A percentile compares a stretch with the other conserved stretches of the same genome.
phyloP scores from a whole-genome alignment of 345 rosid species.

The Mangifera indica region DNA sequence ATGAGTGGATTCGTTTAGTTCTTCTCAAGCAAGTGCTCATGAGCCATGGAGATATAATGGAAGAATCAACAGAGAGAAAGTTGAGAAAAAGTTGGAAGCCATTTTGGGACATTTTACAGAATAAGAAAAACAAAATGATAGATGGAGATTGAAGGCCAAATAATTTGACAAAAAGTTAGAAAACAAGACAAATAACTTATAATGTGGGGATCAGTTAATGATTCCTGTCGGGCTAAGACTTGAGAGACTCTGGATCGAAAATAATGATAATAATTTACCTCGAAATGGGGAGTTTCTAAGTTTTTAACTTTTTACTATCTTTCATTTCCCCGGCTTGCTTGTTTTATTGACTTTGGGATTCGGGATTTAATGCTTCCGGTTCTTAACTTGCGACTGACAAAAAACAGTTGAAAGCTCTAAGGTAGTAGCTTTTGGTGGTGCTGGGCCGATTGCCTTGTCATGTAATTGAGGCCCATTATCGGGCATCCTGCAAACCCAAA shows the following conservation, averaged over 20 bases:
- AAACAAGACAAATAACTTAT: conserved; percentile 4
- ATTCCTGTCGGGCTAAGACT: too few relatives aligned
- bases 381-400: too few relatives aligned
- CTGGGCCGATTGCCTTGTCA: neutral
- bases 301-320: neutral
- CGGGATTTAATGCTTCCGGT: neutral
- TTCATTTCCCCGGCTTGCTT: neutral
- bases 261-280: conserved; percentile 8
- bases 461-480: too few relatives aligned
- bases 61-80: too few relatives aligned
- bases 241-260: neutral
- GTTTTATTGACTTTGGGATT: neutral
- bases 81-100: neutral
- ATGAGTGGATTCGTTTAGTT: too few relatives aligned
- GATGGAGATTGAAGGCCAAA: neutral
- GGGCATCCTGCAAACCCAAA: too few relatives aligned
- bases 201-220: conserved; percentile 6
- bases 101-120: neutral
- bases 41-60: too few relatives aligned
- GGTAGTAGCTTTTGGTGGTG: too few relatives aligned
- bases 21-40: too few relatives aligned
- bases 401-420: too few relatives aligned
- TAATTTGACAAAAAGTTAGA: neutral
- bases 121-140: neutral
- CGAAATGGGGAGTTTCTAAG: too few relatives aligned